Conservation (phyloP, 108 stramenopile genomes). For the Skeletonema menzelii region DNA sequence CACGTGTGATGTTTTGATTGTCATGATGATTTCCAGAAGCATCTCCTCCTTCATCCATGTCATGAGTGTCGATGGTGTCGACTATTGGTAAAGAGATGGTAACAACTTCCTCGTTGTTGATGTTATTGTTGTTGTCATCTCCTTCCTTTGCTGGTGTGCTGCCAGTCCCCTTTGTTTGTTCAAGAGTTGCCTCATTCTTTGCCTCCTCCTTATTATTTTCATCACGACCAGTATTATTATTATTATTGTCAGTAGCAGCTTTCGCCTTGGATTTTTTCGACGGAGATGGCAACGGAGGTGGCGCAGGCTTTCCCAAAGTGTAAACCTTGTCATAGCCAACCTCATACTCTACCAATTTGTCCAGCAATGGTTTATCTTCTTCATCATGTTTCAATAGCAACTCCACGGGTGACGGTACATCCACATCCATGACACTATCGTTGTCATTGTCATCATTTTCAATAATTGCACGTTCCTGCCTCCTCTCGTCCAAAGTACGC, state of each 20-base stretch:
- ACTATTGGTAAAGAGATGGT: slow-evolving; percentile 19
- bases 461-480: not conserved
- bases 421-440: not conserved
- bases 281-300: not conserved
- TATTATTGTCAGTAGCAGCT: not conserved
- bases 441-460: not conserved
- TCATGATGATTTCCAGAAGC: not conserved
- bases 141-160: not conserved
- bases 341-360: slow-evolving; percentile 35
- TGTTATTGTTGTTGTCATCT: not conserved
- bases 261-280: not conserved
- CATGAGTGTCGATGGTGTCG: slow-evolving; percentile 30
- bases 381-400: slow-evolving; percentile 27
- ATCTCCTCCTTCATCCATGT: slow-evolving; percentile 31
- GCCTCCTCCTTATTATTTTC: not conserved
- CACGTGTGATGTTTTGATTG: not conserved
- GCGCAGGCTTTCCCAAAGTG: slow-evolving; percentile 12
- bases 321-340: slow-evolving; percentile 37
- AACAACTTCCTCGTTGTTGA: not conserved
- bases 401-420: slow-evolving; percentile 5
- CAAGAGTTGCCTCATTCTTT: not conserved
- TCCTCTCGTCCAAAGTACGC: slow-evolving; percentile 5
- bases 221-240: not conserved
- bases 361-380: slow-evolving; percentile 28
- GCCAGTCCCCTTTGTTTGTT: not conserved